These are phyloP conservation scores for Neurospora sp. DNA, from an alignment of 2,329 filamentous ascomycete species.

Conservation along the genomic window DNA sequence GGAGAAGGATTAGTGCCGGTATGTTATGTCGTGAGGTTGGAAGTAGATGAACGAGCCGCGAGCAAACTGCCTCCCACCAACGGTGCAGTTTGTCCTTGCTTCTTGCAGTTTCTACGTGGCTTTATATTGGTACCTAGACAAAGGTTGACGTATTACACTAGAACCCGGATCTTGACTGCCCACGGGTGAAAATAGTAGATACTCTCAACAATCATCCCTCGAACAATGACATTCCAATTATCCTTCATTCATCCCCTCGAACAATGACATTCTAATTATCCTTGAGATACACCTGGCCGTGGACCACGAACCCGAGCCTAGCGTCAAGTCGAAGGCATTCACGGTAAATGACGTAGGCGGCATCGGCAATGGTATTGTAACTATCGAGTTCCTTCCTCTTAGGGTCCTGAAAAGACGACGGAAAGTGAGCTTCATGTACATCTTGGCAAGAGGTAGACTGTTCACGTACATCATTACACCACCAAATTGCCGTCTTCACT, in stretches of 20 bases:
- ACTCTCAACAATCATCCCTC: background rate
- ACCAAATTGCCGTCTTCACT: background rate
- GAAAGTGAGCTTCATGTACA: background rate
- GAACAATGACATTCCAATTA: background rate
- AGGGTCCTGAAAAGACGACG: background rate
- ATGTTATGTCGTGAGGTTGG: background rate
- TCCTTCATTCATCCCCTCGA: too few relatives aligned
- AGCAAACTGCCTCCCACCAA: background rate
- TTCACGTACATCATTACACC: conserved; percentile 6
- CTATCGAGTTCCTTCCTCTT: background rate
- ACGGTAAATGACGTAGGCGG: background rate
- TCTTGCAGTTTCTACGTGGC: background rate
- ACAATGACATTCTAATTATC: background rate
- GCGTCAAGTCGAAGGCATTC: background rate
- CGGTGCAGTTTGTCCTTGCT: background rate
- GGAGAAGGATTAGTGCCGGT: background rate
- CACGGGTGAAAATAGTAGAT: too few relatives aligned
- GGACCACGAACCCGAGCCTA: background rate
- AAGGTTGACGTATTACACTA: too few relatives aligned
- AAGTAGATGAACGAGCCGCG: background rate
- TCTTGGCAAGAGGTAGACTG: background rate
- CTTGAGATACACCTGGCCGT: background rate
- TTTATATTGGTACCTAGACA: background rate
- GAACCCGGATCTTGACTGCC: too few relatives aligned
- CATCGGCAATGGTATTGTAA: background rate